Base-by-base conservation (phyloP, 2,329 filamentous ascomycete genomes). In the Ampelomyces quisqualis region DNA sequence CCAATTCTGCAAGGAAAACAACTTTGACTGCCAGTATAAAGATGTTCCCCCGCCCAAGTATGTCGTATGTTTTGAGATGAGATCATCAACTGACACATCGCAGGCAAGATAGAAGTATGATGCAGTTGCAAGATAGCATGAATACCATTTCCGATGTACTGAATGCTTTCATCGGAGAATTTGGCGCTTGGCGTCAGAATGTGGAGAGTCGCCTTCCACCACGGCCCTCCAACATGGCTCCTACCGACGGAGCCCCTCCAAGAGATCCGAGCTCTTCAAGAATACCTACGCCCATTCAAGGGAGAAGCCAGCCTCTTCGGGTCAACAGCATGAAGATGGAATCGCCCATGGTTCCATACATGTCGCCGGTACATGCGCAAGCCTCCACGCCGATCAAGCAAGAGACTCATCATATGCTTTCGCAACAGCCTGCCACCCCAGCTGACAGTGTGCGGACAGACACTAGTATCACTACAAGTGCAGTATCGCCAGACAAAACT, bases 41-140 rank as follows among this genome's bases (percentile, higher is more conserved):
- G 90, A 96, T 61, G 86, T 93, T 5, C 86, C 89, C 15, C 89
- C 89, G 11, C 93, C 94, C 62, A 91, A 94, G 88, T 95, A 77
- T 66, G 85, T 31, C 23, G 8, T 17, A 15, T 20, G 8, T 11
- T 22, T 14, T 30, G 28, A 23, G 10, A 20, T 23, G 17, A 32
- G 28, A 36, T 15, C n/a, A 21, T 7, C 29, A 17, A 36, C 53
- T 62, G 44, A 62, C 62, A 47, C 13, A 45, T 33, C 30, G 33
- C 41, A 67, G 65, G 39, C 68, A 77, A 68, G 69, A 77, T 58
- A 55, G 74, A 64, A 77, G 74, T 51, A 71, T 75, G 59, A 70
- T 74, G 54, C 70, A 76, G 56, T 69, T 78, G 23, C 60, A 76
- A 30, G 63, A 68, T 10, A 68, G 71, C 34, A 62, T 77, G 39